phyloP scores from a whole-genome alignment of 1,284 basidiomycete species.

The Waitea zeae region DNA sequence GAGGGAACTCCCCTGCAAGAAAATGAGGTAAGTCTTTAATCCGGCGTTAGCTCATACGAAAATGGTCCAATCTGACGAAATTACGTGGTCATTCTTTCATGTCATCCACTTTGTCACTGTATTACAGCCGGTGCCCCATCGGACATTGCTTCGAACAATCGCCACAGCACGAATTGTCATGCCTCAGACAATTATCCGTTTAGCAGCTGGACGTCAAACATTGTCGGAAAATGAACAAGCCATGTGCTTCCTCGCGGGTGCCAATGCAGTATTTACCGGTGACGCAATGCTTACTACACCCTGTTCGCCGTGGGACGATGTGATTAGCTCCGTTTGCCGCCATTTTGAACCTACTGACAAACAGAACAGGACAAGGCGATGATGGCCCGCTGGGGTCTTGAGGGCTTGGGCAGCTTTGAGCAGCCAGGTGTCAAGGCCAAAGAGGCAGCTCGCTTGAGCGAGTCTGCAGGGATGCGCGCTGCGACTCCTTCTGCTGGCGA shows the following conservation, averaged over 20 bases:
- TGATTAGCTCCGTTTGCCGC: constrained; percentile 9
- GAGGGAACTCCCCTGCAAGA: constrained; percentile 55
- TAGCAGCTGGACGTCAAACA: constrained; percentile 87
- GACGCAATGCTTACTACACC: constrained; percentile 96
- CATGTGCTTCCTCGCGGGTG: constrained; percentile 97
- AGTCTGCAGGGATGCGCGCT: too few species aligned
- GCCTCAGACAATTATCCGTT: constrained; percentile 85
- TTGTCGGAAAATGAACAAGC: constrained; percentile 87
- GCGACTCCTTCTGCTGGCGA: constrained; percentile 3
- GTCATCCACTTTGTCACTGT: constrained; percentile 1
- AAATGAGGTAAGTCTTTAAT: constrained; percentile 37
- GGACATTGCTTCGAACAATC: constrained; percentile 83
- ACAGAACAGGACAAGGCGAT: constrained; percentile 73
- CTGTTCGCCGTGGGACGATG: constrained; percentile 28
- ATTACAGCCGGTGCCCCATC: constrained; percentile 57
- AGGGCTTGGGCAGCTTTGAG: constrained; percentile 82
- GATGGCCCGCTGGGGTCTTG: constrained; percentile 85
- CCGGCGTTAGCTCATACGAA: too few species aligned
- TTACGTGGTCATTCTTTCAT: too few species aligned
- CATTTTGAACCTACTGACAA: neutral
- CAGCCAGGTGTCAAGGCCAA: constrained; percentile 36
- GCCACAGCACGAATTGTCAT: constrained; percentile 89
- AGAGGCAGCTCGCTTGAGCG: constrained; percentile 17
- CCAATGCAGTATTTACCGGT: constrained; percentile 96
- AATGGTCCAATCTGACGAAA: too few species aligned